Base-by-base conservation (phyloP, 1,284 basidiomycete species). In the Pseudozyma pruni region DNA sequence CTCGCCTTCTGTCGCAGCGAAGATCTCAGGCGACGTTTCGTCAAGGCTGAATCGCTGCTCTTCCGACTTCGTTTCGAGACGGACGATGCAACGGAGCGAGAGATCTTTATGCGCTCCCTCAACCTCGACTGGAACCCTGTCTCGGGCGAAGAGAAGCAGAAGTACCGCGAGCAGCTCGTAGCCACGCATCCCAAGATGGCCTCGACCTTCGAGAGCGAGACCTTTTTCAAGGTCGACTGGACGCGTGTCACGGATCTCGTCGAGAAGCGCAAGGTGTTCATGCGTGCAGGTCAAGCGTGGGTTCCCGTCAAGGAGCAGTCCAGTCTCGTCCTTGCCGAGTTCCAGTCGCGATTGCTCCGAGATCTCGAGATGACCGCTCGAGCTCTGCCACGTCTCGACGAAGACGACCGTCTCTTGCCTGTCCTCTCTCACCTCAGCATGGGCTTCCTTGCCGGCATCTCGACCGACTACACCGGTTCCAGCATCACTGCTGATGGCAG, bases 1-100 rank as follows among this genome's bases (percentile, higher is more conserved):
- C 86, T 99, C 35, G 94, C 96, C 2, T 98, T 99, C 83, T 96
- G 94, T 84, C 89, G 93, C 56, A 93, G 93, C 42, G 94, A 97
- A 74, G 96, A 99, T 61, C 86, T 99, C 33, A 86, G 95, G 49
- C 85, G 89, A 45, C 87, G 95, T 37, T 99, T 97, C 79, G 86
- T 97, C 54, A 92, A 93, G 75, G 91, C 92, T 6, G 96, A 99
- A 84, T 87, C 88, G 1, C 89, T 88, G 1, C 84, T 98, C 14
- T 98, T 98, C 84, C 88, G 86, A 67, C 85, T 94, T 45, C 88
- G 94, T 13, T 98, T 90, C 78, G 92, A 94, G 42, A 85, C 81
- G 0, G 91, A 92, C 69, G 87, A 88, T 58, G 73, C 62, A 0
- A 41, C 41, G 0, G 94, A 97, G 79, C 85, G 88, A 29, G 84